These are phyloP conservation scores for Nothophytophthora sp. DNA, from an alignment of 352 stramenopile genomes.

Conservation along the genomic window DNA sequence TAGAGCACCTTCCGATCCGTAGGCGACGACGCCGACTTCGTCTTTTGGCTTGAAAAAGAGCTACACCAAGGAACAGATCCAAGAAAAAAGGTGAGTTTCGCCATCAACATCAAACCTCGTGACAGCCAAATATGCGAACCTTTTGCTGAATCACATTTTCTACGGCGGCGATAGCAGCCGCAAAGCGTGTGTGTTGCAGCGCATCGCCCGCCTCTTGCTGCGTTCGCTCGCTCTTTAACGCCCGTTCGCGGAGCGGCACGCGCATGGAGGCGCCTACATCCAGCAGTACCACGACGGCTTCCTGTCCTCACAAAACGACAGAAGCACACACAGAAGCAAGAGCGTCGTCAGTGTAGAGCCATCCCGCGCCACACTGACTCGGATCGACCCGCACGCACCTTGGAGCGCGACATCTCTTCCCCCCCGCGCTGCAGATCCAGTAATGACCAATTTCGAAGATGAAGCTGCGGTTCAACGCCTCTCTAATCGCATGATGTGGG, in stretches of 20 bases:
- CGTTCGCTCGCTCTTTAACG: slow-evolving; percentile 10
- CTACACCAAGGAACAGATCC: slow-evolving; percentile 15
- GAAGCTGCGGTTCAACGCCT: too few relatives aligned
- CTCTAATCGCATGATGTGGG: too few relatives aligned
- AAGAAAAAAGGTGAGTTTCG: neutral
- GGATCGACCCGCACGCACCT: slow-evolving; percentile 20
- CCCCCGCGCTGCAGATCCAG: neutral
- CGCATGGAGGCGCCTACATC: slow-evolving; percentile 71
- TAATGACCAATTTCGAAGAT: slow-evolving; percentile 8
- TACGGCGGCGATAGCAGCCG: slow-evolving; percentile 53
- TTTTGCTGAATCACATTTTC: slow-evolving; percentile 77
- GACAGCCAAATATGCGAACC: slow-evolving; percentile 12
- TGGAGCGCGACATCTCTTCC: slow-evolving; percentile 29
- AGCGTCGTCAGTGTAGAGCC: too few relatives aligned
- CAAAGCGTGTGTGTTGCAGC: slow-evolving; percentile 56
- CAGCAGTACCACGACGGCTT: slow-evolving; percentile 69
- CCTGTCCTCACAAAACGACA: slow-evolving; percentile 26
- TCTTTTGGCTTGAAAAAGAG: slow-evolving; percentile 83
- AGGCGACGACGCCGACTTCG: slow-evolving; percentile 78
- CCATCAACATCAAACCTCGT: neutral
- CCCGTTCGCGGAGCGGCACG: slow-evolving; percentile 45
- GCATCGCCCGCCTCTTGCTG: slow-evolving; percentile 10
- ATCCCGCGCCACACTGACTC: too few relatives aligned
- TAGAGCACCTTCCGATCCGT: slow-evolving; percentile 50
- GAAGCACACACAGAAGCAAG: too few relatives aligned